Base-by-base conservation (phyloP, 1,284 basidiomycete species). In the Inonotus obliquus region DNA sequence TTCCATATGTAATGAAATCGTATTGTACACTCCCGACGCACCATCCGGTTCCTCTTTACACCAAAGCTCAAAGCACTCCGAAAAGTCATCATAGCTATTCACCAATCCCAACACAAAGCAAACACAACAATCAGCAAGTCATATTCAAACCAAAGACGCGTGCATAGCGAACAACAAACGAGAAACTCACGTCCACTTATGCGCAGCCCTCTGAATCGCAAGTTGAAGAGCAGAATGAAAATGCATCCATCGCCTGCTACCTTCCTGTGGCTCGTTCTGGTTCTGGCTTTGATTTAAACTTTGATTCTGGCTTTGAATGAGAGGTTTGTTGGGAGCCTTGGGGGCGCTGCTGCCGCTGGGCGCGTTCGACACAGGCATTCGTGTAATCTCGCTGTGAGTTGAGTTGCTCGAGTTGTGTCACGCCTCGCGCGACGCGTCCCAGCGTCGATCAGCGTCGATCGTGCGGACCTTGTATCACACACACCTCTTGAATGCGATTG, bases 161-260 rank as follows among this genome's bases (percentile, higher is more conserved):
- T 39, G 48, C 35, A 44, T 60, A 0, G 41, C 10, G 4, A 32
- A 45, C 17, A 14, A 21, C 54, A 41, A 23, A 47, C n/a, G 27
- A 25, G 13, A 39, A 32, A 83, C 88, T 68, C 67, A 89, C 89
- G 87, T 86, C 89, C 89, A 91, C 69, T 90, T 90, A 70, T 87
- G 85, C 3, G 87, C 83, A n/a, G 87, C 81, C 21, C 86, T 79
- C 67, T 88, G 86, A 25, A 89, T 82, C 14, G 89, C 89, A 13
- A 89, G 81, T 68, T 89, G 86, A 29, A 91, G 72, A 0, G 89
- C 89, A 1, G 86, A 85, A 64, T 86, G 82, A 64, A 91, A 91
- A 69, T 88, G 84, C 0, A 80, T 82, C 86, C 87, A 91, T 37
- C 89, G 83, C 69, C 84, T 83, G 68, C 83, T 89, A 55, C 83